Evolutionary conservation across 768 basidiomycete species (phyloP).

Genomic region (Tylopilus plumbeoviolaceoides): DNA sequence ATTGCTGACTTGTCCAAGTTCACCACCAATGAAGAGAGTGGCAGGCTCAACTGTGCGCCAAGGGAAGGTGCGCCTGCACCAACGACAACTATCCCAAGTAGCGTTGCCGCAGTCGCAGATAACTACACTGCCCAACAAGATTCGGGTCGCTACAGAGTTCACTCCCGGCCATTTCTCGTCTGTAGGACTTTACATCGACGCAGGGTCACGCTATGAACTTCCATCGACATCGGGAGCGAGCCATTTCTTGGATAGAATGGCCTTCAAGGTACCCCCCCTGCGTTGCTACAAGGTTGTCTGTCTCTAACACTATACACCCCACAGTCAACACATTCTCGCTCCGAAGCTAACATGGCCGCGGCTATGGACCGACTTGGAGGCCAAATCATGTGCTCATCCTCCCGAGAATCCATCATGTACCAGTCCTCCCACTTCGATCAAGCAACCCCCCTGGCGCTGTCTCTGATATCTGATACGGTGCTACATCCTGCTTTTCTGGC

Average conservation of each 20-base stretch:
- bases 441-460: slow-evolving; percentile 75
- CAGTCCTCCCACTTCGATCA: slow-evolving; percentile 92
- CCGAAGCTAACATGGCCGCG: slow-evolving; percentile 72
- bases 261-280: slow-evolving; percentile 75
- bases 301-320: slow-evolving; percentile 2
- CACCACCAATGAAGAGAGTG: slow-evolving; percentile 37
- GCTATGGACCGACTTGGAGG: slow-evolving; percentile 85
- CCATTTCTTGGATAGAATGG: slow-evolving; percentile 93
- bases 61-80: slow-evolving; percentile 24
- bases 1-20: slow-evolving; percentile 1
- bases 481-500: slow-evolving; percentile 68
- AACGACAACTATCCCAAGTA: slow-evolving; percentile 25
- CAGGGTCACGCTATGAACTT: slow-evolving; percentile 87
- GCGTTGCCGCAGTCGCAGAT: slow-evolving; percentile 46
- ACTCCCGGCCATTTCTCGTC: slow-evolving; percentile 94
- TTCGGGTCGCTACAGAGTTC: slow-evolving; percentile 86
- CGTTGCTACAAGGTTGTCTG: not conserved
- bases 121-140: slow-evolving; percentile 87
- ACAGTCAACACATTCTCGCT: slow-evolving; percentile 71
- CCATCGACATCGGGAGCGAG: slow-evolving; percentile 70
- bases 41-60: slow-evolving; percentile 37
- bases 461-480: slow-evolving; percentile 89
- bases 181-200: slow-evolving; percentile 90
- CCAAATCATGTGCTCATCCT: slow-evolving; percentile 87
- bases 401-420: slow-evolving; percentile 95